Percentiles rank a stretch among this genome's conserved stretches.
Evolutionary conservation across 345 rosid species (phyloP).

Genomic region (Eucalyptus pauciflora): DNA sequence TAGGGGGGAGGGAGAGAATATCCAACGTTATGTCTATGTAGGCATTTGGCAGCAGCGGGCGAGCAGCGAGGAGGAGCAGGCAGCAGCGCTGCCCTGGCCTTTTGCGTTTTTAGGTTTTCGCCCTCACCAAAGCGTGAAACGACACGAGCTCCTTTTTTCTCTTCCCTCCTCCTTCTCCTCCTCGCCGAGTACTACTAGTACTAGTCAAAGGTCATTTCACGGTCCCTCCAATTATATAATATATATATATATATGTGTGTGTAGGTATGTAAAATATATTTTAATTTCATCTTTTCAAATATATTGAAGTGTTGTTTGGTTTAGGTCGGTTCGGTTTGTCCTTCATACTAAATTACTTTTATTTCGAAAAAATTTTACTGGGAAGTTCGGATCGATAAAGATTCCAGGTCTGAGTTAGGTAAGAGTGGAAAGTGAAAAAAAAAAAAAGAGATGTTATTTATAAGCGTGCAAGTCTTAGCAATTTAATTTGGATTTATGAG

Average conservation of each 20-base stretch:
- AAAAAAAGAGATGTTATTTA: too few species aligned
- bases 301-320: neutral
- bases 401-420: neutral
- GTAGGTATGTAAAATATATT: too few species aligned
- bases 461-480: too few species aligned
- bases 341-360: too few species aligned
- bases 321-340: too few species aligned
- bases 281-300: too few species aligned
- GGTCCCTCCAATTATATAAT: too few species aligned
- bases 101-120: neutral
- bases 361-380: neutral
- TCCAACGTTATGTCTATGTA: neutral
- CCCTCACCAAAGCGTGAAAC: neutral
- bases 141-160: neutral
- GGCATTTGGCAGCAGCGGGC: neutral
- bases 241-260: too few species aligned
- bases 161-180: neutral
- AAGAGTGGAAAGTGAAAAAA: too few species aligned
- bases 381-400: accelerated
- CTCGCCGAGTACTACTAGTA: neutral
- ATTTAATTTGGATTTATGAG: too few species aligned
- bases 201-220: neutral
- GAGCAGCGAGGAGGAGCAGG: neutral
- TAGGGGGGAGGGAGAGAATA: neutral
- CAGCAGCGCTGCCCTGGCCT: neutral